phyloP scores from a whole-genome alignment of 2,329 filamentous ascomycete species.

The Trichoderma koningiopsis region DNA sequence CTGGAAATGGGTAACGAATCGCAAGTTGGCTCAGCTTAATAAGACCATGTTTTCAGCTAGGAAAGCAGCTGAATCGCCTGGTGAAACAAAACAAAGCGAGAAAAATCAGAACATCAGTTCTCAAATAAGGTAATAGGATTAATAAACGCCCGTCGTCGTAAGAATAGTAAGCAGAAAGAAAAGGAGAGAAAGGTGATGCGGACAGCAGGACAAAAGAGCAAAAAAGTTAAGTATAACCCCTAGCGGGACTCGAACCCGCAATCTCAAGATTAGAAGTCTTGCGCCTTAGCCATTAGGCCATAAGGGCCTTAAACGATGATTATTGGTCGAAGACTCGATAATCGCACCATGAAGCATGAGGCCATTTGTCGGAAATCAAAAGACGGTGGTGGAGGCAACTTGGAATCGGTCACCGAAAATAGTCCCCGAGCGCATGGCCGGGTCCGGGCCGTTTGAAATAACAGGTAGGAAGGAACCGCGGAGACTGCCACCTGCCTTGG shows the following conservation, averaged over 20 bases:
- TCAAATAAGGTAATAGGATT: background rate
- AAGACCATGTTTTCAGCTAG: background rate
- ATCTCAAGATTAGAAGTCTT: constrained; percentile 21
- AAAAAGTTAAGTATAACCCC: no score
- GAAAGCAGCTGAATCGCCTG: background rate
- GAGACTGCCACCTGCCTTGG: background rate
- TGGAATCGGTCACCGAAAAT: background rate
- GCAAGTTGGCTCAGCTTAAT: background rate
- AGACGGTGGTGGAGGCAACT: background rate
- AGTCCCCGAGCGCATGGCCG: background rate
- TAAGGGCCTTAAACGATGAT: background rate
- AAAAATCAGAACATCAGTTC: background rate
- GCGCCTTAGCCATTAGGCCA: constrained; percentile 22
- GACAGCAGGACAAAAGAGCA: no score
- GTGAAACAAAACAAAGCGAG: background rate
- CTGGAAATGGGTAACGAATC: background rate
- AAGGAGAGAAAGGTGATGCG: no score
- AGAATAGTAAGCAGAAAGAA: no score
- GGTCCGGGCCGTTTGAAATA: no score
- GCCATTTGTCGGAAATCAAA: no score
- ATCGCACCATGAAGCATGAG: background rate
- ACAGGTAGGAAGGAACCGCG: background rate
- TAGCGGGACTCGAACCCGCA: no score
- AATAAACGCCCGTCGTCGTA: no score
- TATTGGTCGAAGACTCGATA: background rate